Base-by-base conservation (phyloP, 2,329 filamentous ascomycete species). In the Diplodia sapinea region DNA sequence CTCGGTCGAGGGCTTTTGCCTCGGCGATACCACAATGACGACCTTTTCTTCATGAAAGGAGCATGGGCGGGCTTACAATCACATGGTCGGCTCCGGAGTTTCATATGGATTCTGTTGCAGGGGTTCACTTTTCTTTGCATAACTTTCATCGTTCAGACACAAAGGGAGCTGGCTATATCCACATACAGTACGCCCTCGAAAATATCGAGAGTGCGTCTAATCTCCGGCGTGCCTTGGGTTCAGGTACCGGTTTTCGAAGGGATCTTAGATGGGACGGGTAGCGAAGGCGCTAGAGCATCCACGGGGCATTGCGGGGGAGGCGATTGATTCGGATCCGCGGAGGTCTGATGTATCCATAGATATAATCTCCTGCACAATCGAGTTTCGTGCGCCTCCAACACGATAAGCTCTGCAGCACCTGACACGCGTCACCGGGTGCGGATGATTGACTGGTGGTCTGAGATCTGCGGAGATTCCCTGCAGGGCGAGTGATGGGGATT, bases 31-130 rank as follows among this genome's bases (percentile, higher is more conserved):
- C 57, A 62, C 57, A 62, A 43, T 62, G 57, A 62, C 57, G 57
- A 62, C 40, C 57, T 62, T 62, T 62, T 62, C 57, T 62, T 57
- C 56, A 66, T 51, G 63, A 66, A 66, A 66, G 63, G 63, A 66
- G 63, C 63, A 66, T 66, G 57, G 57, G 57, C 57, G 57, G 57
- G 57, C 57, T 62, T 50, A 61, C 40, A 61, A 61, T 40, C 56
- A 62, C 47, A 26, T 62, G 57, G 57, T 62, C 40, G 57, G 57
- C 57, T 62, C 40, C 17, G 57, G 57, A 43, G 57, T 62, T 62
- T 49, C 57, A 62, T 62, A 29, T 62, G 57, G 57, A 62, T 62
- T 62, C 40, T 36, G 57, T 43, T 33, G 57, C 47, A 31, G 57
- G 57, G 20, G 29, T 49, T 43, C 31, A 23, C 9, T 49, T 62